A percentile compares a stretch with the other conserved stretches of the same genome.
Conservation (phyloP, 352 stramenopile species). For the Elongisporangium senticosum region DNA sequence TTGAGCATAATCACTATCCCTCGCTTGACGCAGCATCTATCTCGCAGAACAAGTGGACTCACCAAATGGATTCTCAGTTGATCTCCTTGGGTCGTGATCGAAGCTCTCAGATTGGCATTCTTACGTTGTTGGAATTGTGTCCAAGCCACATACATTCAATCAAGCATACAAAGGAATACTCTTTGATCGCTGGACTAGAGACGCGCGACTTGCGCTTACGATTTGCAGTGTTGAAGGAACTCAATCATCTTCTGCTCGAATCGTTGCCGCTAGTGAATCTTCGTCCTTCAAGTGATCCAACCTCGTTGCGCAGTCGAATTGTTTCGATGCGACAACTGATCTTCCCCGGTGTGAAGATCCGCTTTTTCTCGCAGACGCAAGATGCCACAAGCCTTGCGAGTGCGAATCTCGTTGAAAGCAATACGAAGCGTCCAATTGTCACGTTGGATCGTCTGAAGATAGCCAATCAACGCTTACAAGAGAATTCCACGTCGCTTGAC, state of each 20-base stretch:
- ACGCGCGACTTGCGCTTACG: slow-evolving; percentile 55
- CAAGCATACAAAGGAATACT: slow-evolving; percentile 24
- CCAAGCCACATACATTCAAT: slow-evolving; percentile 42
- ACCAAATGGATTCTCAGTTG: slow-evolving; percentile 70
- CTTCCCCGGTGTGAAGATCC: slow-evolving; percentile 73
- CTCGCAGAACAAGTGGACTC: slow-evolving; percentile 59
- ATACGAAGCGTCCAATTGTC: slow-evolving; percentile 56
- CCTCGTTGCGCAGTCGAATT: slow-evolving; percentile 41
- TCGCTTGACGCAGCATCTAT: slow-evolving; percentile 33
- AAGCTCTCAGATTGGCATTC: slow-evolving; percentile 44
- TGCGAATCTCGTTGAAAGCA: slow-evolving; percentile 33
- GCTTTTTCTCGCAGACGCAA: slow-evolving; percentile 60
- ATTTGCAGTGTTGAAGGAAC: slow-evolving; percentile 47
- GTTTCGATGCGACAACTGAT: slow-evolving; percentile 56
- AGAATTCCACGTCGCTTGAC: slow-evolving; percentile 18
- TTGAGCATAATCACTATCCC: slow-evolving; percentile 41
- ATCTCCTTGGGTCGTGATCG: slow-evolving; percentile 37
- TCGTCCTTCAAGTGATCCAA: slow-evolving; percentile 40
- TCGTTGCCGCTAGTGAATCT: slow-evolving; percentile 67
- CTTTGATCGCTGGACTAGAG: slow-evolving; percentile 32
- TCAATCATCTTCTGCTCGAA: slow-evolving; percentile 49
- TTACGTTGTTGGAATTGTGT: slow-evolving; percentile 57
- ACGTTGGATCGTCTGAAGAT: slow-evolving; percentile 65
- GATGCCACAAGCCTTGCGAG: slow-evolving; percentile 62
- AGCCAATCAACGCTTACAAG: slow-evolving; percentile 16